Base-by-base conservation (phyloP, 2,329 filamentous ascomycete genomes). In the Cladosporium halotolerans region DNA sequence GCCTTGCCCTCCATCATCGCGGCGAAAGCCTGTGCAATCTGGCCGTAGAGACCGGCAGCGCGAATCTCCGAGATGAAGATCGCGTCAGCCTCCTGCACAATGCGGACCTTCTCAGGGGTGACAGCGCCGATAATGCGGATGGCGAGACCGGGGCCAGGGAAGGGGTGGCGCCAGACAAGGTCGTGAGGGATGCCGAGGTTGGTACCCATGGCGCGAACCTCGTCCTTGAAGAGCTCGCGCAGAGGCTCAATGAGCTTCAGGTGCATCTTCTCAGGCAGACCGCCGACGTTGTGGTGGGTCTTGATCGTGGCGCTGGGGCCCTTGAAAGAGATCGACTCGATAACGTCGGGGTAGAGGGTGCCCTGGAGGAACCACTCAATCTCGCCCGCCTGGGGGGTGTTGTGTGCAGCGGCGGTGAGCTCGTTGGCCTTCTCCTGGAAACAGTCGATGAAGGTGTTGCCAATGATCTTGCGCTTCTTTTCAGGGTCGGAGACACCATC, bases 381-480 rank as follows among this genome's bases (percentile, higher is more conserved):
- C 63, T 86, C 84, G 33, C 87, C 88, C n/a, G 83, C 83, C 51
- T 79, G 77, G 1, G 77, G 70, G 0, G 85, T 84, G 65, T 85
- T 77, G 58, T 83, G 80, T 0, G 87, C 87, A 28, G 78, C 82
- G 52, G 80, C 80, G 58, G 89, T 88, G 45, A 95, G 91, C 61
- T 81, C 77, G 63, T 80, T 79, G 23, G 88, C 90, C 68, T 90
- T 85, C 55, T 84, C 76, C 70, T 96, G 85, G 71, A 96, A 96
- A 28, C 95, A 73, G 62, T 90, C 86, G 59, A 90, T 89, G 69
- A 90, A 88, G 18, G 81, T 88, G 58, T 78, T 81, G 53, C 90
- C 91, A 57, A 96, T 96, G 63, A 96, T 84, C 74, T 95, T 96
- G 52, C 91, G 80, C 79, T 96, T 96, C 67, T 81, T 81, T 72